These are phyloP conservation scores for Pichia sp. DNA, from an alignment of 1,139 yeast genomes.

Conservation along the genomic window DNA sequence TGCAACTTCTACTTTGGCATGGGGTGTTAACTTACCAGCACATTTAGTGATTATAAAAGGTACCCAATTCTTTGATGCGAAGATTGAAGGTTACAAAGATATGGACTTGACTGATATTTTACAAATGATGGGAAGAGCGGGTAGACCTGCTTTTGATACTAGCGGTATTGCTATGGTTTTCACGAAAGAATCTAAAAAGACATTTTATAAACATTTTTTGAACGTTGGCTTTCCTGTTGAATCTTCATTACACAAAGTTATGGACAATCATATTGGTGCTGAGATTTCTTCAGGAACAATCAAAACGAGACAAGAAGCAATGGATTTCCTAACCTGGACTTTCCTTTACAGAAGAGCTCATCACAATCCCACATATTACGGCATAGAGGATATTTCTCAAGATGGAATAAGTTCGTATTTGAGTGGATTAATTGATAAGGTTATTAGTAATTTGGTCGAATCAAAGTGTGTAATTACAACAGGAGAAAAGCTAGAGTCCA, in stretches of 20 bases:
- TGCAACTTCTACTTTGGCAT: constrained; percentile 94
- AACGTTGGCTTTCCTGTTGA: constrained; percentile 98
- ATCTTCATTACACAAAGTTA: constrained; percentile 84
- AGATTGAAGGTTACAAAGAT: constrained; percentile 73
- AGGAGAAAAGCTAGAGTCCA: constrained; percentile 56
- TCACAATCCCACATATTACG: constrained; percentile 93
- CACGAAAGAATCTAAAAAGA: constrained; percentile 87
- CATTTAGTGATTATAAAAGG: constrained; percentile 92
- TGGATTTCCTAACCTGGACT: constrained; percentile 94
- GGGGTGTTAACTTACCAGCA: constrained; percentile 97
- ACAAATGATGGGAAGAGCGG: constrained; percentile 93
- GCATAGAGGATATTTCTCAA: constrained; percentile 65
- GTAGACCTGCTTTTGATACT: constrained; percentile 95
- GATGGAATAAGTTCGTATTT: constrained; percentile 70
- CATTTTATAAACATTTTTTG: constrained; percentile 88
- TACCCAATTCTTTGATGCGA: constrained; percentile 81
- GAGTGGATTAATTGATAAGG: constrained; percentile 64
- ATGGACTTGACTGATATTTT: constrained; percentile 90
- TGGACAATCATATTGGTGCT: constrained; percentile 95
- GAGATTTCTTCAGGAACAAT: constrained; percentile 90
- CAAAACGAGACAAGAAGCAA: constrained; percentile 74
- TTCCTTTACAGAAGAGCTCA: constrained; percentile 90
- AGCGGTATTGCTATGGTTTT: constrained; percentile 93
- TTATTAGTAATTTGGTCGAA: constrained; percentile 62
- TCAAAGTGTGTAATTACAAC: constrained; percentile 61